Base-by-base conservation (phyloP, 371 early-diverging fungal species). In the Mortierella sp. region DNA sequence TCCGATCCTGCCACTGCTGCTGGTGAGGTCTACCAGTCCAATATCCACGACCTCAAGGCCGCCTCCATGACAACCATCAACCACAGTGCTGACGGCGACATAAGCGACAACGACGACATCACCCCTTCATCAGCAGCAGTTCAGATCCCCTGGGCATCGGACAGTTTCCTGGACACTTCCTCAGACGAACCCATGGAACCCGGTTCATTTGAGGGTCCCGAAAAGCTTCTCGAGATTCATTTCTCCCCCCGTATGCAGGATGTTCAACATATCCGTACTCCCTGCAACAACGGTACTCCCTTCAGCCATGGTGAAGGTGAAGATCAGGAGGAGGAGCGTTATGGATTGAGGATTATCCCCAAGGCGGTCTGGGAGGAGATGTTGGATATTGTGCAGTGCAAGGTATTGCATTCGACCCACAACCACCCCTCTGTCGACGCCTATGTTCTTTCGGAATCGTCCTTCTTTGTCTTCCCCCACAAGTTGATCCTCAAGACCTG, bases 401-500 rank as follows among this genome's bases (percentile, higher is more conserved):
- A 68, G 68, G 68, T 68, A 3, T 9, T 68, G 24, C 68, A 68
- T 19, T 68, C 68, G 68, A 68, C 34, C 38, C 65, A 65, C 13
- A 48, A 8, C 48, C 65, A 65, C 65, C 65, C 65, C 7, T 34
- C 65, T 21, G 65, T 65, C 24, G 65, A 65, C 65, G 65, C 65
- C 9, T 65, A 65, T 21, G 65, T 65, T 3, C 38, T 65, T 10
- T 34, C 34, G 3, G 65, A 65, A 24, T 65, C 65, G 8, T 65
- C 65, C 38, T 68, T 68, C 44, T 68, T 68, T 68, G 68, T 68
- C 10, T 68, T 68, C 24, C 68, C 68, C 0, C 68, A 68, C 68
- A 68, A 68, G 44, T 68, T 68, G 68, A 68, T 68, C 42, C 68
- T 68, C 9, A 68, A 68, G 68, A 68, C 68, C 24, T 68, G 68